Evolutionary conservation across 73 alveolate genomes (phyloP), one percentile per base, ranked within the genome.

Genomic region (Diophrys appendiculata): DNA sequence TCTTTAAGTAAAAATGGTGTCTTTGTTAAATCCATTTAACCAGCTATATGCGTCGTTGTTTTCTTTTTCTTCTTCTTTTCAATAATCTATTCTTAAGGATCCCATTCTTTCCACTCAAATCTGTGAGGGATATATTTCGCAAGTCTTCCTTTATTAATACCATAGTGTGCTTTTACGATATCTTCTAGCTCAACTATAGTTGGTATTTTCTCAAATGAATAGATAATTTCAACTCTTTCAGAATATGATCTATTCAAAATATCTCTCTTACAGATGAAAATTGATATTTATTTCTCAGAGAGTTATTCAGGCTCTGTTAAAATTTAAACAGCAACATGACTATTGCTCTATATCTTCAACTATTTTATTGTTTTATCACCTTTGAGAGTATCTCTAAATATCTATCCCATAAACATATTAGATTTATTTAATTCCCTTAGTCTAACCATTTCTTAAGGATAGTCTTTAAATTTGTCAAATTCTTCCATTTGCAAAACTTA

Each of bases 371-470:
- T 1, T 53, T 90, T 84, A 29, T 73, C 53, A 29, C 26, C 67
- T 25, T n/a, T n/a, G n/a, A n/a, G n/a, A n/a, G n/a, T n/a, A 23
- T 90, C 96, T 80, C 90, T 90, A 72, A 77, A 85, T 28, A 90
- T 88, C 65, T 54, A 67, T 52, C 96, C 96, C 56, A 80, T 70
- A 67, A 34, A 84, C 80, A 85, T 35, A 35, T 77, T 90, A 18
- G n/a, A 11, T 27, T 71, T 54, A 30, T 74, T 35, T 65, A 71
- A 77, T 55, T 79, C 90, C 74, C 96, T 90, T 0, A 90, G 81
- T 33, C 96, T 80, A 1, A 90, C 73, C 24, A 69, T 29, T 23
- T 81, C 88, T 0, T 26, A 13, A 0, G 31, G 0, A 0, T 67
- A 54, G 27, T 78, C 87, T 30, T 70, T 34, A 0, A 65, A 69